Conservation (phyloP, 2,329 filamentous ascomycete genomes). For the Fusarium acutatum region DNA sequence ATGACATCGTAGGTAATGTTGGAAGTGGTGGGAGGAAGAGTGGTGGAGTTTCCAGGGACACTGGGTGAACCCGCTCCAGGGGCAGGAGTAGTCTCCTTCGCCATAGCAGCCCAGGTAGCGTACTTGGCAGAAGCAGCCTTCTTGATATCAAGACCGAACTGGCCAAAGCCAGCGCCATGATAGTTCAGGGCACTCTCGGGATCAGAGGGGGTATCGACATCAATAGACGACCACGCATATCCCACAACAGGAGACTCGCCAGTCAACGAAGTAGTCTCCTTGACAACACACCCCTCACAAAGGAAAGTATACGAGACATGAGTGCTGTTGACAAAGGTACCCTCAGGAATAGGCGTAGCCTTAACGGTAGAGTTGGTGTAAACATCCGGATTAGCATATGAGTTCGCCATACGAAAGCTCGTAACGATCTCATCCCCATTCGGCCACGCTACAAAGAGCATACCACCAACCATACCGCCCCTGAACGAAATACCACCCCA, state of each 20-base stretch:
- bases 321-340: conserved; percentile 61
- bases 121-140: conserved; percentile 46
- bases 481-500: conserved; percentile 60
- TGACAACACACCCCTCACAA: conserved; percentile 54
- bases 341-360: conserved; percentile 56
- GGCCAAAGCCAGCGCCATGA: conserved; percentile 52
- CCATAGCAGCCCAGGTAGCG: conserved; percentile 38
- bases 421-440: conserved; percentile 52
- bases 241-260: conserved; percentile 45
- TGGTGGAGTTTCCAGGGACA: conserved; percentile 17
- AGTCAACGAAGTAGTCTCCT: conserved; percentile 45
- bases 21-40: conserved; percentile 23
- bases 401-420: conserved; percentile 44
- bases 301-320: conserved; percentile 64
- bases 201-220: conserved; percentile 45
- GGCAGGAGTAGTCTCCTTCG: conserved; percentile 25
- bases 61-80: conserved; percentile 8
- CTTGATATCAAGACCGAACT: conserved; percentile 46
- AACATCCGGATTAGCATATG: conserved; percentile 57
- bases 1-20: conserved; percentile 41
- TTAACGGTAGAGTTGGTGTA: conserved; percentile 52
- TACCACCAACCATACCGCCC: conserved; percentile 56
- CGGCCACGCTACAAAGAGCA: conserved; percentile 61
- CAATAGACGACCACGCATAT: conserved; percentile 51
- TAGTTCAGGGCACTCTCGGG: conserved; percentile 48